These are phyloP conservation scores for Mucor plumbeus DNA, from an alignment of 371 early-diverging fungal genomes.

Conservation along the genomic window DNA sequence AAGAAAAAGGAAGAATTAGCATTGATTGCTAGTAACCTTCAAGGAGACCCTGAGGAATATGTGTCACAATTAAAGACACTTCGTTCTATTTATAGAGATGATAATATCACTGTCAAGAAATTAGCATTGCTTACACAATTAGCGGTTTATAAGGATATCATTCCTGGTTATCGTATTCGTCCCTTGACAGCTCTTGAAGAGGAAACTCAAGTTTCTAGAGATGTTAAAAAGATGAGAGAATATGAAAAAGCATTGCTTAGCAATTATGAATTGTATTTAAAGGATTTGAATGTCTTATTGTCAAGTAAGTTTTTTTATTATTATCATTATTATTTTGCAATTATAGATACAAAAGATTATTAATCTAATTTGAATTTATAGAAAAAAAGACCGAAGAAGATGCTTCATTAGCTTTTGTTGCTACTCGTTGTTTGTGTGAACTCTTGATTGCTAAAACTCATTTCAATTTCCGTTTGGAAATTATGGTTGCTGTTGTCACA, in stretches of 20 bases:
- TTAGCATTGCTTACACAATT: conserved; percentile 85
- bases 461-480: conserved; percentile 91
- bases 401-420: conserved; percentile 54
- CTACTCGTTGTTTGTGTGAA: conserved; percentile 76
- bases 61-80: conserved; percentile 66
- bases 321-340: no score
- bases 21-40: conserved; percentile 68
- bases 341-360: background rate
- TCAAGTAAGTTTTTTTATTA: conserved; percentile 45
- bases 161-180: conserved; percentile 95
- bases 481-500: conserved; percentile 81
- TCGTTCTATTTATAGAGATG: conserved; percentile 62
- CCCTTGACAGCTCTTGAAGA: conserved; percentile 83
- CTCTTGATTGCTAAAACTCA: conserved; percentile 82
- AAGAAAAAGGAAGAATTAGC: conserved; percentile 83
- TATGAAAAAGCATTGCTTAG: conserved; percentile 83
- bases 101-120: conserved; percentile 64
- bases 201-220: conserved; percentile 79
- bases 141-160: conserved; percentile 91
- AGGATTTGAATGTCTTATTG: conserved; percentile 60
- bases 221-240: conserved; percentile 84
- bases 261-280: conserved; percentile 85
- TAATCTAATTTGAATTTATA: background rate
- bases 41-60: conserved; percentile 82
- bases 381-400: conserved; percentile 50